phyloP scores from a whole-genome alignment of 495 filamentous ascomycete genomes.

The Hyaloscypha finlandica region DNA sequence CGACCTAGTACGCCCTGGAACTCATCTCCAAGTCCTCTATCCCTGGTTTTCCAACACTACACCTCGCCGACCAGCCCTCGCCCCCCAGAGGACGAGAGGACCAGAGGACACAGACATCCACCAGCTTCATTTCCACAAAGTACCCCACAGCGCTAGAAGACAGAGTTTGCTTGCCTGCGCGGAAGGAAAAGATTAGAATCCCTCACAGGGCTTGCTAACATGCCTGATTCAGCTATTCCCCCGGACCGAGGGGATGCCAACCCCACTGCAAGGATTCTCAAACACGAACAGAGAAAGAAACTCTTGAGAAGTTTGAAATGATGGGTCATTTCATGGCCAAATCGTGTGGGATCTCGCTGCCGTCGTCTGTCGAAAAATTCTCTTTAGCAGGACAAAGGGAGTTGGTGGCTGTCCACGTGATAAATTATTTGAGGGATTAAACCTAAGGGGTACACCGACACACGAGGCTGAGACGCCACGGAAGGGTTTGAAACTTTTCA shows the following conservation, averaged over 20 bases:
- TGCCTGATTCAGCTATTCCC: not conserved
- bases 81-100: not conserved
- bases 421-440: not conserved
- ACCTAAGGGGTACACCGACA: too few relatives aligned
- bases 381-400: not conserved
- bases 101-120: not conserved
- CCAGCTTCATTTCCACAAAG: not conserved
- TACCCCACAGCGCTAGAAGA: not conserved
- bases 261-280: not conserved
- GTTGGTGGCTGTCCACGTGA: not conserved
- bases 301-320: not conserved
- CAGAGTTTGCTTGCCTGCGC: not conserved
- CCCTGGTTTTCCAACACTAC: not conserved
- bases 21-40: not conserved
- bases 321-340: not conserved
- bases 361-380: not conserved
- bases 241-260: not conserved
- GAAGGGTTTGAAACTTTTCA: not conserved
- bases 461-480: not conserved
- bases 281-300: not conserved
- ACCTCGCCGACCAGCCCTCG: not conserved
- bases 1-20: not conserved
- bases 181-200: not conserved
- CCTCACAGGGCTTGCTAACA: not conserved
- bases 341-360: not conserved